Conservation (phyloP, 441 rosid species). For the Gossypium aridum region DNA sequence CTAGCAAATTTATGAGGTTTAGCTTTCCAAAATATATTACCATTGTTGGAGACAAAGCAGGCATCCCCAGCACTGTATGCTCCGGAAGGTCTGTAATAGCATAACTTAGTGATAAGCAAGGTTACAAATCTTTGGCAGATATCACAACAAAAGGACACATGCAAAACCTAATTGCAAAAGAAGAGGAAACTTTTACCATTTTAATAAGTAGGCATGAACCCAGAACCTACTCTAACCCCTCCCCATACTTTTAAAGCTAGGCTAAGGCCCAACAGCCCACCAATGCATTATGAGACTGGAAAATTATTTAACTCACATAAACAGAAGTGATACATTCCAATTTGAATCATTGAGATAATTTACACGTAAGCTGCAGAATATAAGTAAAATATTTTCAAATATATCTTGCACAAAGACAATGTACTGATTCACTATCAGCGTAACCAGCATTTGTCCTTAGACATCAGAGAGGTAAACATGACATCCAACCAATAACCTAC, state of each 20-base stretch:
- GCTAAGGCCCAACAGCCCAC: conserved; percentile 5
- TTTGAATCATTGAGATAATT: neutral
- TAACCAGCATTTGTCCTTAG: neutral
- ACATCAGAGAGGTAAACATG: neutral
- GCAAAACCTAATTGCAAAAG: neutral
- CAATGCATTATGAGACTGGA: neutral
- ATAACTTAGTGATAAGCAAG: conserved; percentile 11
- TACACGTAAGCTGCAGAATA: neutral
- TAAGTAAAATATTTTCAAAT: neutral
- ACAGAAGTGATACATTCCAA: neutral
- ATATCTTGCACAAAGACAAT: conserved; percentile 3
- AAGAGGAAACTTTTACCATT: neutral
- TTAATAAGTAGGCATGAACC: neutral
- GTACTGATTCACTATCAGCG: neutral
- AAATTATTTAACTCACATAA: neutral
- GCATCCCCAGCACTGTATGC: conserved; percentile 76
- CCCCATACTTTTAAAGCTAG: conserved; percentile 1
- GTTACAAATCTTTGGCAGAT: neutral
- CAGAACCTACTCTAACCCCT: neutral
- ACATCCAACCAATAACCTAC: neutral
- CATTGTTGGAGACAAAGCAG: conserved; percentile 97
- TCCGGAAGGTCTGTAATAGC: conserved; percentile 41
- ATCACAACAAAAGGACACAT: neutral
- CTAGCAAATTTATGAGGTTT: neutral
- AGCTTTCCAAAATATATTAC: conserved; percentile 33